Base-by-base conservation (phyloP, 2,329 filamentous ascomycete genomes). In the Aureobasidium sp. region DNA sequence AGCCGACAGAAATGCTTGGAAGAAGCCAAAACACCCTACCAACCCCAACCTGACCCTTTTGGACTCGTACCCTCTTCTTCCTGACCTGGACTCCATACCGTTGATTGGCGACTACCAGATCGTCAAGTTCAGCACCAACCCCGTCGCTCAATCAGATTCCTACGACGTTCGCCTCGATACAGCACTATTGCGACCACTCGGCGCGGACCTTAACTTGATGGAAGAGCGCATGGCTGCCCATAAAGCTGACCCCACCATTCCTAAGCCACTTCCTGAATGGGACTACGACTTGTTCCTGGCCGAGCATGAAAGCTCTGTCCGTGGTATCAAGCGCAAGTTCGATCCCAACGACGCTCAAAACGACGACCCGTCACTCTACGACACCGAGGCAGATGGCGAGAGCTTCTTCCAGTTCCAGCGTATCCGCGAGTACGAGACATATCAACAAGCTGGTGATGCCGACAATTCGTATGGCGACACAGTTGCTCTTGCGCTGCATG, bases 201-300 rank as follows among this genome's bases (percentile, higher is more conserved):
- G 79, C 55, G 70, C 78, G 20, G 77, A 80, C 63, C 62, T 59
- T 5, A 20, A 39, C 5, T 75, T 77, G 51, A 81, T 80, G 67
- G 71, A 78, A 45, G 78, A 79, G 37, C 80, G 80, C 65, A 70
- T 73, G 34, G 74, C 73, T 3, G 76, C 81, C 14, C 73, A 72
- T 68, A 76, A 80, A 67, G 75, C 80, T 58, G 80, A 84, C 56
- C 79, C 82, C 1, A 73, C 72, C 15, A 70, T 78, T 5, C 78
- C 80, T 49, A 77, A 80, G 12, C 78, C 81, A 34, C 81, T 82
- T 11, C 79, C 78, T 12, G 74, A 82, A 41, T 85, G 77, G 72
- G 79, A 85, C 67, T 87, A 84, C 70, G 82, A 86, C 58, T 79
- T 85, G 62, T 85, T 81, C 72, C 72, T 87, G 0, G 82, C 84